Evolutionary conservation across 2,329 filamentous ascomycete species (phyloP), one percentile per base, ranked within the genome.

Genomic region (Alternaria solani): DNA sequence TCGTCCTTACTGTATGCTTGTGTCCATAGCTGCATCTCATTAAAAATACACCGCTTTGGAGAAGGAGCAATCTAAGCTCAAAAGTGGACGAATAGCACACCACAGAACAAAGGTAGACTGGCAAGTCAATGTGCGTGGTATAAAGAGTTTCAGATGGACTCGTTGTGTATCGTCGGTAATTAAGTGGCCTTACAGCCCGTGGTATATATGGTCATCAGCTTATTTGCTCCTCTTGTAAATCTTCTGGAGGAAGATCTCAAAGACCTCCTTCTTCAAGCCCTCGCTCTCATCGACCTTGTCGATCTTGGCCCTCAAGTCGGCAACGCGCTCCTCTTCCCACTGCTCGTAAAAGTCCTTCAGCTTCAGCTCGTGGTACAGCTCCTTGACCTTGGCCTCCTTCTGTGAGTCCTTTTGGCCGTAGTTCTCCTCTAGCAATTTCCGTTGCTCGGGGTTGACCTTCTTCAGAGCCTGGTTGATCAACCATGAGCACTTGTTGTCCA

Each of bases 401-500:
- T 84, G 86, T 75, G 88, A 86, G 81, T 98, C 89, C 86, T 98
- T 99, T 78, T 89, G 89, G 70, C 95, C 95, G 80, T 99, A 99
- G 84, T 97, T 94, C 59, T 92, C 88, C 76, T 97, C 93, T 52
- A 99, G 89, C 39, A 96, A 81, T 81, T 91, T 86, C 76, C 93
- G 89, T 86, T 99, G 95, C 79, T 94, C 93, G 1, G 92, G 89
- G 2, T 87, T 94, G 66, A 88, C 91, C 64, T 90, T 86, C 78
- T 89, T 86, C 61, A 99, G 85, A 47, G 95, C 95, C 82, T 97
- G 90, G 86, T 99, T 99, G 81, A 99, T 87, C 61, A 99, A 84
- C 95, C 95, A 99, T 42, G 92, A 96, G 86, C 95, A 99, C 87
- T 99, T 99, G 88, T 99, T 99, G 84, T 99, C 95, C 86, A 94